Evolutionary conservation across 2,329 filamentous ascomycete genomes (phyloP), one percentile per base, ranked within the genome.

Genomic region (Hymenoscyphus occultus): DNA sequence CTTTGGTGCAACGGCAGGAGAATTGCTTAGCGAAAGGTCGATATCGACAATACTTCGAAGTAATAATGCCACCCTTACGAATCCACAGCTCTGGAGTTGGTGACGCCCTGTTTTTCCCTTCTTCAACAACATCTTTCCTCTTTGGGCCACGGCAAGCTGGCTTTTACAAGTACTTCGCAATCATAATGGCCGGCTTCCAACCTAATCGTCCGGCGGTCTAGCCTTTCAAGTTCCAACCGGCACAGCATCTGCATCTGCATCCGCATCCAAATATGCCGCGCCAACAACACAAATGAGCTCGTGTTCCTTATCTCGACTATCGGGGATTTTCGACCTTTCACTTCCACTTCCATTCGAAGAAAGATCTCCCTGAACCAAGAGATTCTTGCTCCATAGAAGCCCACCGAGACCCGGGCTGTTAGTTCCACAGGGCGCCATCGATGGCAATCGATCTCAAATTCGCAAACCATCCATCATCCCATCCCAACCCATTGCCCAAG

Each of bases 281-380:
- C 32, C 32, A 9, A 35, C 9, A 35, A 22, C 22, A 54, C 22
- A 51, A 51, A 12, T 54, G 48, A 54, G 19, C 48, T 54, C 48
- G 48, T 54, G 48, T 54, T 54, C 48, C 48, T 54, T 28, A 54
- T 54, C 48, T 54, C 19, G 48, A 54, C 22, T 54, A 12, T 54
- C 19, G 48, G 22, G 22, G 48, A 28, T 54, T 54, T 54, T 51
- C 19, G 45, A 22, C 45, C 9, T 35, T 35, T 35, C 35, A 35
- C 35, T 35, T 35, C 35, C 35, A 22, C 45, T 12, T 51, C 45
- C 19, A 51, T 51, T 22, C n/a, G 45, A 51, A 51, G 7, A 10
- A 35, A 35, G 45, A 51, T 28, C 45, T 51, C 12, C 19, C 45
- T 28, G n/a, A 12, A 1, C 45, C 45, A 51, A 51, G 22, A 51